Percentiles rank a stretch among this genome's conserved stretches.
Evolutionary conservation across 768 basidiomycete species (phyloP).

Genomic region (Suillus placidus): DNA sequence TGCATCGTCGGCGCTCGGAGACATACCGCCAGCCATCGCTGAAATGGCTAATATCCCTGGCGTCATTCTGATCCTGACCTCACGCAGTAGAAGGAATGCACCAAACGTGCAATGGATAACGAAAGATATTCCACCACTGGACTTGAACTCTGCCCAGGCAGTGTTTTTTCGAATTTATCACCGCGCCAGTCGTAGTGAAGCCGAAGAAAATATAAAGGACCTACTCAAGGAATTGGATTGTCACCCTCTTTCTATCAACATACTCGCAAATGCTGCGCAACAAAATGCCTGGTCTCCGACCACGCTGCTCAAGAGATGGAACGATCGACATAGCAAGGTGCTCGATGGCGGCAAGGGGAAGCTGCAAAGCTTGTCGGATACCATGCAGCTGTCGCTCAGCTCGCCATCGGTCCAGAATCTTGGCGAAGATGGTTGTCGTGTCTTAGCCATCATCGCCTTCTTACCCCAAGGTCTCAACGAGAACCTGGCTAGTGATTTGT

Average conservation of each 20-base stretch:
- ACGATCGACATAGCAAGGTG: not conserved
- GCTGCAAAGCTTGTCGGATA: not conserved
- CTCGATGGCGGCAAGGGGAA: not conserved
- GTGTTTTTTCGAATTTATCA: not conserved
- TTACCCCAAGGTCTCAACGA: conserved; percentile 9
- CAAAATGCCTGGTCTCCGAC: conserved; percentile 4
- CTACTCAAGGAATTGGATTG: not conserved
- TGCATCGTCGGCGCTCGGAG: not conserved
- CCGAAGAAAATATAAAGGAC: not conserved
- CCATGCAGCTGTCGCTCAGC: conserved; percentile 2
- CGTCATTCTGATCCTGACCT: conserved; percentile 3
- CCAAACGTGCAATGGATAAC: not conserved
- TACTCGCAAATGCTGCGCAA: conserved; percentile 4
- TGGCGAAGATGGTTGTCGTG: not conserved
- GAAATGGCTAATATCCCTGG: not conserved
- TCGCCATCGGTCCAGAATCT: not conserved
- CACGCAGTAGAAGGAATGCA: not conserved
- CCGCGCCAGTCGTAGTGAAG: not conserved
- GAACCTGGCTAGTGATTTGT: not conserved
- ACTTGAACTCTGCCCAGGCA: not conserved
- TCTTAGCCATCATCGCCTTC: not conserved
- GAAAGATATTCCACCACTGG: conserved; percentile 1
- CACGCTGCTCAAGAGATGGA: not conserved
- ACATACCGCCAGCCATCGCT: not conserved
- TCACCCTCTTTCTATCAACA: not conserved